Percentiles rank a stretch among this genome's conserved stretches.
Conservation (phyloP, 345 rosid species). For the Aquilaria malaccensis region DNA sequence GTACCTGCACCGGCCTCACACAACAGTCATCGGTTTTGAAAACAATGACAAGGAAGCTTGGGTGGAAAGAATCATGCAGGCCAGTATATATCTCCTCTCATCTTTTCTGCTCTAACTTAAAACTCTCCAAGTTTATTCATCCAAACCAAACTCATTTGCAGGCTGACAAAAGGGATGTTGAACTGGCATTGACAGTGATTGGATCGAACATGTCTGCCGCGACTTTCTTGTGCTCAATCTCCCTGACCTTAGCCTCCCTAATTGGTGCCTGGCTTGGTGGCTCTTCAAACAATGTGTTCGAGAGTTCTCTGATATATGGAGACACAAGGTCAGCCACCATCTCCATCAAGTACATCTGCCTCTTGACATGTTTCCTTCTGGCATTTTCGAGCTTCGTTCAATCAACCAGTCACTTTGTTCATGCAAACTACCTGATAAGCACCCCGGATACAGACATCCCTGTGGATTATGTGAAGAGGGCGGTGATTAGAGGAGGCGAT, state of each 20-base stretch:
- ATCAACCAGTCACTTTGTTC: slow-evolving; percentile 54
- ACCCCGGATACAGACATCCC: slow-evolving; percentile 36
- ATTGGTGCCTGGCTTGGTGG: slow-evolving; percentile 81
- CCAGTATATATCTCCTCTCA: slow-evolving; percentile 4
- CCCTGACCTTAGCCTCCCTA: slow-evolving; percentile 63
- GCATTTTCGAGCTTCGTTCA: slow-evolving; percentile 73
- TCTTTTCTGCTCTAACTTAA: neutral
- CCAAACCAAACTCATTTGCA: slow-evolving; percentile 1
- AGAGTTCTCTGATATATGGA: slow-evolving; percentile 42
- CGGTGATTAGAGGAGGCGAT: slow-evolving; percentile 60
- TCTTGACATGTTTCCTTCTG: slow-evolving; percentile 49
- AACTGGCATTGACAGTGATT: slow-evolving; percentile 38
- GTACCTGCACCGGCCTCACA: slow-evolving; percentile 49
- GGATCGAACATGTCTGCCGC: slow-evolving; percentile 52
- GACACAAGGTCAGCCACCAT: slow-evolving; percentile 47
- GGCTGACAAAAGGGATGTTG: slow-evolving; percentile 28
- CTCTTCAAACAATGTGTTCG: slow-evolving; percentile 30
- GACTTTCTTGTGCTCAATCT: slow-evolving; percentile 48
- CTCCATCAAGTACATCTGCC: slow-evolving; percentile 56
- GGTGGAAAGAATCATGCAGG: slow-evolving; percentile 70
- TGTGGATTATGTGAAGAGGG: slow-evolving; percentile 26
- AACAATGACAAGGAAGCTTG: slow-evolving; percentile 66
- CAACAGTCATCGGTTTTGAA: slow-evolving; percentile 59
- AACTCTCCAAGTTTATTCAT: no score
- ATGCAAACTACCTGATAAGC: slow-evolving; percentile 58